Base-by-base conservation (phyloP, 1,284 basidiomycete genomes). In the Schizophyllum commune region DNA sequence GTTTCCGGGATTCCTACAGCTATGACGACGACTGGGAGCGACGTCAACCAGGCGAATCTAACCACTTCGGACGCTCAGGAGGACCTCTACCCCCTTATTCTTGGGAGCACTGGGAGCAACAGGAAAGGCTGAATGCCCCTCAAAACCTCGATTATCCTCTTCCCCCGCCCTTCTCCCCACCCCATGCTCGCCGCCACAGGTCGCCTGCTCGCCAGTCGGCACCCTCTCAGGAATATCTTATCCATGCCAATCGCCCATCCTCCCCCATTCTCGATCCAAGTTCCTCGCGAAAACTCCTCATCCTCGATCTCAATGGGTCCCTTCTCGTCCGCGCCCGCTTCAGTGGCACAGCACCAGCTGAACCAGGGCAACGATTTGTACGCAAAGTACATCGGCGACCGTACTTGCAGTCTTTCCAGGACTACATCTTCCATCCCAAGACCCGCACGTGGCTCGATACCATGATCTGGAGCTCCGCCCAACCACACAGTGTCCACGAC, bases 391-490 rank as follows among this genome's bases (percentile, higher is more conserved):
- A 69, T 39, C 80, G 79, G 15, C 75, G 85, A 6, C 87, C 88
- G 0, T 90, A 83, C 66, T 74, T 89, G 67, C 68, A 72, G 4
- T 72, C 81, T n/a, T 85, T 90, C 65, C 68, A 80, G 11, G 71
- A 75, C 17, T 90, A 85, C 67, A 70, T 83, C 8, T 84, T 85
- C 63, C 75, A 78, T 53, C 67, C 71, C 0, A 65, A 74, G 53
- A 84, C 81, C 39, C 70, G 68, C 32, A 65, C 65, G 19, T 83
- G 81, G 78, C 76, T 88, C 34, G 83, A 89, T 57, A 79, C 84
- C 2, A 85, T 91, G 79, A 79, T 91, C 15, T 91, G 89, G 88
- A 86, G 83, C 58, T 86, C 83, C 15, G 89, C 89, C 0, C 84
- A 86, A 67, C 84, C 85, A 0, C 77, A 80, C 32, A 89, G 82